Percentiles rank a stretch among this genome's conserved stretches.
Evolutionary conservation across 257 asterid genomes (phyloP).

Genomic region (Echites panduratus): DNA sequence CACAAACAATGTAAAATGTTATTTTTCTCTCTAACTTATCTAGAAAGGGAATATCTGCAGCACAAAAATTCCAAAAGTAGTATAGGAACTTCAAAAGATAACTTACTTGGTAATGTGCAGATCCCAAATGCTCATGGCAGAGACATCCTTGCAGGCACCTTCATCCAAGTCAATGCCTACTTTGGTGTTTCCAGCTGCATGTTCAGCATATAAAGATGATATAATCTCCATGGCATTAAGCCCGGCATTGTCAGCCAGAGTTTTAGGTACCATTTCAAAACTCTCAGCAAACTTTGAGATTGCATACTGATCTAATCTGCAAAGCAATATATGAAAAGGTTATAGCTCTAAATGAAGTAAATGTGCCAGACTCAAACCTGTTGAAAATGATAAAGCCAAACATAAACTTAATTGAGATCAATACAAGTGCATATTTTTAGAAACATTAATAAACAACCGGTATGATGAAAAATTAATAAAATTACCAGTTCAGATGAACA

Average conservation of each 20-base stretch:
- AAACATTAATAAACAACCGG: background rate
- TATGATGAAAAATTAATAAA: background rate
- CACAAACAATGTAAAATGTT: background rate
- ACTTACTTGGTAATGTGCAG: slow-evolving; percentile 78
- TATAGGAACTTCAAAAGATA: background rate
- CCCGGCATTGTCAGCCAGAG: slow-evolving; percentile 97
- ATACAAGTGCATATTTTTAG: background rate
- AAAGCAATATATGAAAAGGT: background rate
- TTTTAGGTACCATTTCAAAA: slow-evolving; percentile 93
- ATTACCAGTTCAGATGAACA: background rate
- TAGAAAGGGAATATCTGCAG: background rate
- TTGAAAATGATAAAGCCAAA: background rate
- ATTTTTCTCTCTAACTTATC: background rate
- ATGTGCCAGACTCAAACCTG: background rate
- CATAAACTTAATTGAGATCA: background rate
- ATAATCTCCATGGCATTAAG: slow-evolving; percentile 88
- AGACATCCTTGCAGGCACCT: slow-evolving; percentile 73
- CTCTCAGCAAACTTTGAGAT: slow-evolving; percentile 95
- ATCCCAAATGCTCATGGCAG: slow-evolving; percentile 69
- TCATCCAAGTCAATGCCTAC: slow-evolving; percentile 85
- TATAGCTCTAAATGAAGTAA: background rate
- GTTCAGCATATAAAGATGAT: slow-evolving; percentile 85
- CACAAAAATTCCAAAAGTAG: background rate
- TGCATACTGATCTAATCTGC: slow-evolving; percentile 95
- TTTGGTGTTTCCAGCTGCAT: slow-evolving; percentile 70